Evolutionary conservation across 2,329 filamentous ascomycete genomes (phyloP), one percentile per base, ranked within the genome.

Genomic region (Microdochium bolleyi): DNA sequence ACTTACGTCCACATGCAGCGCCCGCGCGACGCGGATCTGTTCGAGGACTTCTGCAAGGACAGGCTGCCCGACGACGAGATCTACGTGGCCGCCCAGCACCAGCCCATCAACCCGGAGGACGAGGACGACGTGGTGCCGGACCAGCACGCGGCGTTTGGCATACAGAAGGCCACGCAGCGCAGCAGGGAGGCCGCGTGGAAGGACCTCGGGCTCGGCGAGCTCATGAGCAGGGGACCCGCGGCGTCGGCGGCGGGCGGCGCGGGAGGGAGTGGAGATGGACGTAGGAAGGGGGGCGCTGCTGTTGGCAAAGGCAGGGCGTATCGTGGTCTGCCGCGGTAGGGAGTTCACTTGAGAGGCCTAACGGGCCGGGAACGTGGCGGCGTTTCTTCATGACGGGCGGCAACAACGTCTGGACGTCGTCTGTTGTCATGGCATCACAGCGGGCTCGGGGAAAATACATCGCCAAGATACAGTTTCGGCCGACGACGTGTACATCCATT

Each of bases 41-140:
- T 92, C 60, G 89, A 92, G 66, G 84, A 87, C 67, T 86, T 87
- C 64, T 85, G 82, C 76, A 82, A 80, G 64, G 83, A 87, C 71
- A 80, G 77, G 62, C 78, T 88, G 48, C 84, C 84, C n/a, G 74
- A 79, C 56, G 89, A 94, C 70, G 87, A 92, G 53, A 88, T 94
- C 65, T 88, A 88, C 68, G 87, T 95, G n/a, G 83, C 87, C 32
- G 83, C 83, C 8, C 82, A 89, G 56, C 83, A 91, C 65, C 88
- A 90, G 66, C 89, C 89, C 41, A 78, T 91, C 64, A 92, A 94
- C 66, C 89, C 89, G 0, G 89, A 94, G 68, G 89, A 94, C 66
- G 88, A 94, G 70, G 89, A 94, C 64, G 89, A 94, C 63, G 87
- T 94, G 3, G 89, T 94, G 3, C 89, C 89, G 0, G 88, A 94